Conservation (phyloP, 441 rosid species). For the Erodium trifolium region DNA sequence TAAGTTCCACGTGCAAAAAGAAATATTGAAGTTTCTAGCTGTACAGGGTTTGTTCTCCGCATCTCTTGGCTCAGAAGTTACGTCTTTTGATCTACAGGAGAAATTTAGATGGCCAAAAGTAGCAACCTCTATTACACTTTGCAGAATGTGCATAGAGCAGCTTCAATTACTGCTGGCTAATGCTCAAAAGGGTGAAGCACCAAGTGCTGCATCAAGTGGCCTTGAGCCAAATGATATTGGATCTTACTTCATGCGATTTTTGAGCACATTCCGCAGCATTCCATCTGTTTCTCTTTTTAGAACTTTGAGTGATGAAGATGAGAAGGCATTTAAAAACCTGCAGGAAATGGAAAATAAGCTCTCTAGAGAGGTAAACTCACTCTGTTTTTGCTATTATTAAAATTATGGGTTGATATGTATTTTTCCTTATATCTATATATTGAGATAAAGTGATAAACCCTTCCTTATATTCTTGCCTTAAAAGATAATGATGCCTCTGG, state of each 20-base stretch:
- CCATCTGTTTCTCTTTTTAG: slow-evolving; percentile 91
- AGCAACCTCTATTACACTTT: slow-evolving; percentile 60
- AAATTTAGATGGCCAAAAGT: slow-evolving; percentile 91
- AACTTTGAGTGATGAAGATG: slow-evolving; percentile 65
- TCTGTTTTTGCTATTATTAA: not conserved
- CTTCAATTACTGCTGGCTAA: slow-evolving; percentile 68
- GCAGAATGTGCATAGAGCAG: slow-evolving; percentile 85
- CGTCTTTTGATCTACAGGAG: slow-evolving; percentile 92
- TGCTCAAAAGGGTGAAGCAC: slow-evolving; percentile 61
- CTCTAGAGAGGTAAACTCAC: slow-evolving; percentile 50
- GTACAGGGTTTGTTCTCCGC: slow-evolving; percentile 91
- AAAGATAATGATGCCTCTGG: not conserved
- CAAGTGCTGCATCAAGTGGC: slow-evolving; percentile 32
- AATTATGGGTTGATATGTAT: not conserved
- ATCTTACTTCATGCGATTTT: slow-evolving; percentile 71
- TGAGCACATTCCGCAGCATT: slow-evolving; percentile 74
- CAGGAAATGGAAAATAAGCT: slow-evolving; percentile 66
- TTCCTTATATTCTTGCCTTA: not conserved
- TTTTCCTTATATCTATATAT: not conserved
- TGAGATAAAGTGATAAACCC: not conserved
- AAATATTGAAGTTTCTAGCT: slow-evolving; percentile 80
- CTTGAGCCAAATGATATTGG: slow-evolving; percentile 65
- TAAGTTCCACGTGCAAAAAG: slow-evolving; percentile 62
- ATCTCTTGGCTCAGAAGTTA: slow-evolving; percentile 88
- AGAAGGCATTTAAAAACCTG: slow-evolving; percentile 54